These are phyloP conservation scores for Acacia crassicarpa DNA, from an alignment of 306 rosid species.

Conservation along the genomic window DNA sequence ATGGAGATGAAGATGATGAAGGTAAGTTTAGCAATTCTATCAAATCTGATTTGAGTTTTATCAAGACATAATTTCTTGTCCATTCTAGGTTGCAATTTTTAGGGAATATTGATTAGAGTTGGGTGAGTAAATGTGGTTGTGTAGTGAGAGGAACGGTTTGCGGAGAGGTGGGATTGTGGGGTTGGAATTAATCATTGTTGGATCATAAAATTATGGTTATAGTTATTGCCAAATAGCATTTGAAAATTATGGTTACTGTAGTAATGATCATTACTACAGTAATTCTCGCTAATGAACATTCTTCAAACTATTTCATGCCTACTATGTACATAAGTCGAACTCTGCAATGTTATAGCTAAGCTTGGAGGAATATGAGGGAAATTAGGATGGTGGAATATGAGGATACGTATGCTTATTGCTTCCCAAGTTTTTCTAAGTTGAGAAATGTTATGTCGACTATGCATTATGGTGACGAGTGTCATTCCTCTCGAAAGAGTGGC, in stretches of 20 bases:
- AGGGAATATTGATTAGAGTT: neutral
- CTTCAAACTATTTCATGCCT: conserved; percentile 25
- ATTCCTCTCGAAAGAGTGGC: no score
- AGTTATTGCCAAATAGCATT: neutral
- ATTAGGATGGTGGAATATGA: conserved; percentile 7
- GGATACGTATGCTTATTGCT: neutral
- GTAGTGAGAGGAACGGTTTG: neutral
- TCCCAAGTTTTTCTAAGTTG: conserved; percentile 32
- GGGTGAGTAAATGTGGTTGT: neutral
- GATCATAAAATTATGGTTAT: neutral
- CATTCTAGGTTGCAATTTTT: no score
- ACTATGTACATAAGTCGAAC: conserved; percentile 47
- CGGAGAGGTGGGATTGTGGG: neutral
- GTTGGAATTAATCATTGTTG: neutral
- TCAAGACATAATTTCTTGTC: no score
- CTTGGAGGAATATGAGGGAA: conserved; percentile 28
- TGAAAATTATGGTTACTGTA: no score
- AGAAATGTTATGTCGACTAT: conserved; percentile 25
- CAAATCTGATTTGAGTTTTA: no score
- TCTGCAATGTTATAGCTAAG: conserved; percentile 32
- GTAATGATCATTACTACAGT: conserved; percentile 27
- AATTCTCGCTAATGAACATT: conserved; percentile 7
- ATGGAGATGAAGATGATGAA: conserved; percentile 86
- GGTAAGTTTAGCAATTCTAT: no score
- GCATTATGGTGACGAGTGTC: neutral